phyloP scores from a whole-genome alignment of 208 protist genomes.

The Trypanosoma vivax region DNA sequence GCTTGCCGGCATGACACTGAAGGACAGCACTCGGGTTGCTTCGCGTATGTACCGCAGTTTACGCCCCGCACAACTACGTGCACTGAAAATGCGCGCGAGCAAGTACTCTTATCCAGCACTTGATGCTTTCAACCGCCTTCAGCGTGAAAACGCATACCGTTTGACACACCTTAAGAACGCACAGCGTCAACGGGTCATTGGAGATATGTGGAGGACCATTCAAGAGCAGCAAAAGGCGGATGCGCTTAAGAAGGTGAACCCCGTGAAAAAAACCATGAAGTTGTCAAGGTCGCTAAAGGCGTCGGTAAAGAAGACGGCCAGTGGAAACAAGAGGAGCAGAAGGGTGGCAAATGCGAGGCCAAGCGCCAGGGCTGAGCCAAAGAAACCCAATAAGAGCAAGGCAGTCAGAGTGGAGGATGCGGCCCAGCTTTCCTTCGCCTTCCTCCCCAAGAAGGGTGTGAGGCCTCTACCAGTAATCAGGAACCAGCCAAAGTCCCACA shows the following conservation, averaged over 20 bases:
- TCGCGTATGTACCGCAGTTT: constrained; percentile 45
- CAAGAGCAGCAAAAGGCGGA: constrained; percentile 29
- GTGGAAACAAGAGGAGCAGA: constrained; percentile 1
- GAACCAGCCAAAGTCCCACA: no score
- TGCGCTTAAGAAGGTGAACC: constrained; percentile 19
- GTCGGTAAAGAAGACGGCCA: constrained; percentile 6
- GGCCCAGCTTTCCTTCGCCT: no score
- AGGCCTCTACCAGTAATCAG: no score
- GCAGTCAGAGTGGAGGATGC: background rate
- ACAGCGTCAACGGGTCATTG: constrained; percentile 60
- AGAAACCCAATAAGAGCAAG: constrained; percentile 9
- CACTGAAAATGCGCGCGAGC: constrained; percentile 31
- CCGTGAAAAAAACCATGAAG: no score
- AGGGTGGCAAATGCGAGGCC: constrained; percentile 1
- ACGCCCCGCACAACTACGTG: constrained; percentile 23
- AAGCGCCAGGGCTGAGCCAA: no score
- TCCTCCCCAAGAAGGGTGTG: no score
- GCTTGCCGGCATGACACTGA: constrained; percentile 15
- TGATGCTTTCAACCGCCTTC: constrained; percentile 70
- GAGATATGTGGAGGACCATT: constrained; percentile 54
- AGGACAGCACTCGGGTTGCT: constrained; percentile 7
- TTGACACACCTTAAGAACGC: constrained; percentile 46
- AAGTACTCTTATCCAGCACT: constrained; percentile 46
- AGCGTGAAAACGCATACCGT: constrained; percentile 44
- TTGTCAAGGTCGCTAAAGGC: constrained; percentile 10